phyloP scores from a whole-genome alignment of 2,329 filamentous ascomycete genomes.

The Zymoseptoria pseudotritici region DNA sequence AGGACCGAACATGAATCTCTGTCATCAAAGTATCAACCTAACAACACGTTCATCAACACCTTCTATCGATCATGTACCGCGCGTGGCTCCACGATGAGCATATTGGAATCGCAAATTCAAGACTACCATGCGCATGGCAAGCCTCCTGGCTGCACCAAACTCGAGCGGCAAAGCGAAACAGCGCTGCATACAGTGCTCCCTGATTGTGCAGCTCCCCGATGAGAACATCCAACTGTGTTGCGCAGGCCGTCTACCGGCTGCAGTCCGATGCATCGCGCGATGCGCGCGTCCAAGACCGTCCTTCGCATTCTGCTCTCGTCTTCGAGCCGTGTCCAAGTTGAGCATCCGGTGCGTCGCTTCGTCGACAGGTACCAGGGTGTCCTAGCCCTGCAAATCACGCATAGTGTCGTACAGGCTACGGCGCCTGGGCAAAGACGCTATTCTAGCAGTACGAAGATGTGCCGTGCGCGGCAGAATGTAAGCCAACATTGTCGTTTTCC shows the following conservation, averaged over 20 bases:
- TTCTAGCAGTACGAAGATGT: background rate
- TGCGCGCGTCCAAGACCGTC: too few species aligned
- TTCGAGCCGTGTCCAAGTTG: too few species aligned
- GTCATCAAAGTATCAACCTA: background rate
- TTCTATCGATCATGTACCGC: too few species aligned
- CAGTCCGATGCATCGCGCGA: too few species aligned
- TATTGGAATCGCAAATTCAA: too few species aligned
- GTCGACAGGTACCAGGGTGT: background rate
- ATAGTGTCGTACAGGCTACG: background rate
- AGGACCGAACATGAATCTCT: too few species aligned
- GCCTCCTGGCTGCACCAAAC: too few species aligned
- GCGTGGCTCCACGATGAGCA: too few species aligned
- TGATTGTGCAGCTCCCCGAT: background rate
- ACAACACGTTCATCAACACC: background rate
- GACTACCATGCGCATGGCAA: too few species aligned
- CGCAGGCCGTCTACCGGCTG: too few species aligned
- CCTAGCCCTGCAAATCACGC: background rate
- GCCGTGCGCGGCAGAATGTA: background rate
- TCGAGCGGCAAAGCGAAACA: background rate
- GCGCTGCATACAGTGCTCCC: background rate
- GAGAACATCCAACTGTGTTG: too few species aligned
- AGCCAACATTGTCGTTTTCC: background rate
- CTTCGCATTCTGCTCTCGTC: too few species aligned
- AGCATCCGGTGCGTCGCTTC: background rate
- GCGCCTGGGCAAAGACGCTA: background rate